A percentile compares a stretch with the other conserved stretches of the same genome.
These are phyloP conservation scores for Neurospora sp. DNA, from an alignment of 495 filamentous ascomycete species.

Conservation along the genomic window DNA sequence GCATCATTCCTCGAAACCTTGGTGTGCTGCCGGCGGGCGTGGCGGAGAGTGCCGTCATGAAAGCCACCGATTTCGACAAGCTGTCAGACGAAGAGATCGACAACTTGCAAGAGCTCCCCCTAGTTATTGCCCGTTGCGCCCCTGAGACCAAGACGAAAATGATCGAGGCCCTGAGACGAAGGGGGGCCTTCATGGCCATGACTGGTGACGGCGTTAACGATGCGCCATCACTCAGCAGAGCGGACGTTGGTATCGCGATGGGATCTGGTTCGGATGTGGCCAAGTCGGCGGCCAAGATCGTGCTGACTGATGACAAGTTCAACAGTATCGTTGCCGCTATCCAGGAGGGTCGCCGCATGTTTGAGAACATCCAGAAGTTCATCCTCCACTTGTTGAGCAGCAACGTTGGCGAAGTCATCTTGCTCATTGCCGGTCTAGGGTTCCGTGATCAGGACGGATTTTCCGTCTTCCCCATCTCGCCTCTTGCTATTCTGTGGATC, in stretches of 20 bases:
- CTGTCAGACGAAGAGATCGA: conserved; percentile 51
- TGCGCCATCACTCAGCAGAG: conserved; percentile 63
- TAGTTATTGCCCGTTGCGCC: conserved; percentile 57
- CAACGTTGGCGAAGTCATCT: conserved; percentile 66
- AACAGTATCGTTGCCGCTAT: conserved; percentile 67
- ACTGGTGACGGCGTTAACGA: conserved; percentile 81
- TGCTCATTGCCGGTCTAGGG: conserved; percentile 59
- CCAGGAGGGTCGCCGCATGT: conserved; percentile 62
- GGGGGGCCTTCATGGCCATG: conserved; percentile 51
- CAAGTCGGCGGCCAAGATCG: conserved; percentile 79
- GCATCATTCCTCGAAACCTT: conserved; percentile 56
- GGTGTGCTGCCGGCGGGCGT: conserved; percentile 41
- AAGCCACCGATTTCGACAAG: conserved; percentile 54
- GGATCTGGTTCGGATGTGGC: conserved; percentile 84
- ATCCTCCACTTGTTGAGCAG: conserved; percentile 62
- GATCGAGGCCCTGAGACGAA: conserved; percentile 58
- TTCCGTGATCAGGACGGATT: conserved; percentile 55
- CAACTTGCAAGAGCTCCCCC: conserved; percentile 45
- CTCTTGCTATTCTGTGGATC: conserved; percentile 69
- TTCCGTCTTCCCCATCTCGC: conserved; percentile 67
- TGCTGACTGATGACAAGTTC: conserved; percentile 85
- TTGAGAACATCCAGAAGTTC: conserved; percentile 79
- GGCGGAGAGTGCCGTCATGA: conserved; percentile 48
- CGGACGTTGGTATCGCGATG: conserved; percentile 84
- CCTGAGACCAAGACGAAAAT: conserved; percentile 59